These are phyloP conservation scores for Eutypa lata DNA, from an alignment of 2,329 filamentous ascomycete species.

Conservation along the genomic window DNA sequence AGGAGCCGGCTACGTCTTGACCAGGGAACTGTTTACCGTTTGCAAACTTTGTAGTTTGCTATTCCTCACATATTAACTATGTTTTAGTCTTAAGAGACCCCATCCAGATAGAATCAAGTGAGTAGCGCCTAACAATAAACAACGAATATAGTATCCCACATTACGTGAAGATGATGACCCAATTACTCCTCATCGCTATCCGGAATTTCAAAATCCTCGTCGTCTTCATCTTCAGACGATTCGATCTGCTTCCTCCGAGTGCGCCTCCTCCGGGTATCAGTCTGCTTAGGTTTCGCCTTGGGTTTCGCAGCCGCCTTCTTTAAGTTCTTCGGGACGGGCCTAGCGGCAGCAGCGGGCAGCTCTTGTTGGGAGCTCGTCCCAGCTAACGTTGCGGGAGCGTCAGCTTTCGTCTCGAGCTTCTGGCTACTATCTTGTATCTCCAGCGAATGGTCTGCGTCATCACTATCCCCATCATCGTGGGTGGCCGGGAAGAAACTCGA, in stretches of 20 bases:
- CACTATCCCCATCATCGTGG: slow-evolving; percentile 33
- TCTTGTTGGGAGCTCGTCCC: background rate
- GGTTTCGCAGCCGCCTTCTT: slow-evolving; percentile 9
- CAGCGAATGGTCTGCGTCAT: background rate
- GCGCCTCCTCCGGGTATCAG: background rate
- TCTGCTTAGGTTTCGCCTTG: slow-evolving; percentile 7
- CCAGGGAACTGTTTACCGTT: no score
- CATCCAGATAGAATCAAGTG: no score
- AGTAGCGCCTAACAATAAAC: no score
- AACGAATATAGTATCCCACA: background rate
- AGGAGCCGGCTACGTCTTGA: no score
- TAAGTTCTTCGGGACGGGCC: background rate
- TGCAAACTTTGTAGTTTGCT: no score
- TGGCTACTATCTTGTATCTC: background rate
- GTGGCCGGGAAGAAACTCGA: slow-evolving; percentile 48
- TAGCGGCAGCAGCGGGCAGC: background rate
- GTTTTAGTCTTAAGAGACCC: no score
- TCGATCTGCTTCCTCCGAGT: slow-evolving; percentile 1
- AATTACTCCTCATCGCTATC: background rate
- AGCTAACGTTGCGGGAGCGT: background rate
- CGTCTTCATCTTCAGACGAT: slow-evolving; percentile 1
- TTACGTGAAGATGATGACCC: background rate
- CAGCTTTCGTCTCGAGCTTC: background rate
- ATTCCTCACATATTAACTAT: no score
- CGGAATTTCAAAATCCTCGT: background rate